These are phyloP conservation scores for Glycine tomentella DNA, from an alignment of 306 rosid species.

Conservation along the genomic window DNA sequence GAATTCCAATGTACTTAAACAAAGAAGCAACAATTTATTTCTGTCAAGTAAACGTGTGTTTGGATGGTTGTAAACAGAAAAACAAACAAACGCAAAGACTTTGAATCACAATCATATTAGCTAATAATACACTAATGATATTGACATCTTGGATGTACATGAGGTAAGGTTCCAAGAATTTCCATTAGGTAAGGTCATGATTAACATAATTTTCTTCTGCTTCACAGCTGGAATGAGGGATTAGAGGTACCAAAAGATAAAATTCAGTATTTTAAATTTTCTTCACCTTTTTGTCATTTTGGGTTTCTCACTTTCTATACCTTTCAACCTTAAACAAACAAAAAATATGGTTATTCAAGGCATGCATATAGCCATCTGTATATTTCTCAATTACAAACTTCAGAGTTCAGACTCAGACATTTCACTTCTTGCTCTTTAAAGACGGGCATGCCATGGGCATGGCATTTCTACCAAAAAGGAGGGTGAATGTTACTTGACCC, in stretches of 20 bases:
- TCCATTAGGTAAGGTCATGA: not conserved
- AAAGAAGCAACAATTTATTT: not conserved
- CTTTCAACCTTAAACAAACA: not conserved
- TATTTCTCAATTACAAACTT: slow-evolving; percentile 18
- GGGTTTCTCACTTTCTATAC: not conserved
- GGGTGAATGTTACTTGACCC: slow-evolving; percentile 3
- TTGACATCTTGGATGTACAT: slow-evolving; percentile 8
- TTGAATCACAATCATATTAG: slow-evolving; percentile 11
- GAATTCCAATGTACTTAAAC: slow-evolving; percentile 4
- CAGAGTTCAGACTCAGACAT: not conserved
- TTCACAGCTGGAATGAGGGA: not conserved
- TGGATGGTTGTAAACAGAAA: not conserved
- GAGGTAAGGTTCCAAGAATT: not conserved
- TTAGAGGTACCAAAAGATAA: not conserved
- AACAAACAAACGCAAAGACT: not conserved
- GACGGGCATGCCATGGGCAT: not conserved
- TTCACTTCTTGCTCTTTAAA: slow-evolving; percentile 39
- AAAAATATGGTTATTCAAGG: slow-evolving; percentile 34
- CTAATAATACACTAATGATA: not conserved
- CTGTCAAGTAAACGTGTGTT: not conserved
- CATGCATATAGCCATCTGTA: slow-evolving; percentile 41
- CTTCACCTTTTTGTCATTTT: not conserved
- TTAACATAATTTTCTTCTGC: slow-evolving; percentile 5
- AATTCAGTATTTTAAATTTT: not conserved
- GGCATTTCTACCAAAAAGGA: slow-evolving; percentile 14